A percentile compares a stretch with the other conserved stretches of the same genome.
phyloP scores from a whole-genome alignment of 1,284 basidiomycete species.

The Leccinum griseonigrum region DNA sequence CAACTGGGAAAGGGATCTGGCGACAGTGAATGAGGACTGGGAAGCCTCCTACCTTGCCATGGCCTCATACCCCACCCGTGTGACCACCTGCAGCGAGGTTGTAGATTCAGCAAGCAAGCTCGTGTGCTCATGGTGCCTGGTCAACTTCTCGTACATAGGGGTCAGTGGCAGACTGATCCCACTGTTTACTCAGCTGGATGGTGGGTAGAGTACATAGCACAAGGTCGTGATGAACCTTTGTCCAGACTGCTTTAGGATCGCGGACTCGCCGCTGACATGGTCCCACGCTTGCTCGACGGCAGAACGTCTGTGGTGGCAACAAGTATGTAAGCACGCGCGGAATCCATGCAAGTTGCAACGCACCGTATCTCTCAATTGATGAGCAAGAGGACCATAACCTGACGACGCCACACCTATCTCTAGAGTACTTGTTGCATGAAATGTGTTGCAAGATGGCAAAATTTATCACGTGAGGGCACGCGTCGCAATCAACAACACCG shows the following conservation, averaged over 20 bases:
- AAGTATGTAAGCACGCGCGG: neutral
- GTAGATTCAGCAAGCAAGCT: neutral
- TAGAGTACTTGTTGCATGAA: neutral
- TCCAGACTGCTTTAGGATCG: neutral
- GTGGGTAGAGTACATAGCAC: neutral
- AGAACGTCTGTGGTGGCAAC: neutral
- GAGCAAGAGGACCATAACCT: too few relatives aligned
- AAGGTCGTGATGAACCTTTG: neutral
- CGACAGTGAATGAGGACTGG: neutral
- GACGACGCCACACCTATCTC: too few relatives aligned
- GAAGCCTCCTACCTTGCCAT: neutral
- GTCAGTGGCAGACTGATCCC: neutral
- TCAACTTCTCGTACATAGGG: neutral
- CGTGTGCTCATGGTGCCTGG: neutral
- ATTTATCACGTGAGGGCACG: conserved; percentile 30
- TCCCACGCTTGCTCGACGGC: neutral
- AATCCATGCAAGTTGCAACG: neutral
- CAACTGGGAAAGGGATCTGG: neutral
- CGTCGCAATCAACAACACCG: conserved; percentile 34
- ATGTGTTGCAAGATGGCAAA: neutral
- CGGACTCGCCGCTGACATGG: neutral
- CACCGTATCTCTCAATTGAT: neutral
- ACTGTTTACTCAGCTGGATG: neutral
- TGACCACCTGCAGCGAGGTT: neutral
- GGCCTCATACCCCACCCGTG: neutral